Evolutionary conservation across 1,284 basidiomycete species (phyloP).

Genomic region (Ustilago hordei): DNA sequence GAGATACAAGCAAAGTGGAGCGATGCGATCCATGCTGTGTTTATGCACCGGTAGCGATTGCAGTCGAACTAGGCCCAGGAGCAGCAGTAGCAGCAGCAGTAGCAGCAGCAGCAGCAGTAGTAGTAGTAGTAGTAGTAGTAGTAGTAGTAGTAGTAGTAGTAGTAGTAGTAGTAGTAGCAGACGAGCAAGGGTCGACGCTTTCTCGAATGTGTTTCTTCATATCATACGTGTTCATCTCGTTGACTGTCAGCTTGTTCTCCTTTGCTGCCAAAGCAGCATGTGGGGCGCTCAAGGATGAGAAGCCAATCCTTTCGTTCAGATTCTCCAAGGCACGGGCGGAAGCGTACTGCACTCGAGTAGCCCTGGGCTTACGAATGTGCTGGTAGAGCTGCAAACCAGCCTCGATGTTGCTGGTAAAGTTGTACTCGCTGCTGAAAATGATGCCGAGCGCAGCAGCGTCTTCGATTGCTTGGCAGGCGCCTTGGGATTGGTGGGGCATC

Average conservation of each 20-base stretch:
- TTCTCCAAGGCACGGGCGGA: conserved; percentile 69
- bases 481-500: conserved; percentile 55
- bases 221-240: conserved; percentile 59
- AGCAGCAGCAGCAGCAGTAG: neutral
- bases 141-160: neutral
- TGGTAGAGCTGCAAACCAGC: conserved; percentile 69
- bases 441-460: conserved; percentile 50
- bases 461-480: conserved; percentile 51
- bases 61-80: conserved; percentile 14
- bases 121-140: too few species aligned
- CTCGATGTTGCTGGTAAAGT: conserved; percentile 64
- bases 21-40: neutral
- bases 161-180: neutral
- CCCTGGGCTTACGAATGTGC: conserved; percentile 70
- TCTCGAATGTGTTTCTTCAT: conserved; percentile 49
- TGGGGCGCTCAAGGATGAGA: conserved; percentile 66
- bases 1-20: neutral
- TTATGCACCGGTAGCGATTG: conserved; percentile 38
- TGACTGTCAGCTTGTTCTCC: conserved; percentile 67
- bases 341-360: conserved; percentile 70
- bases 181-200: conserved; percentile 20
- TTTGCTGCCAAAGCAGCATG: conserved; percentile 68
- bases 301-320: conserved; percentile 71
- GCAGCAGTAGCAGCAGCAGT: neutral
- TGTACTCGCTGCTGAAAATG: conserved; percentile 42